A percentile compares a stretch with the other conserved stretches of the same genome.
These are phyloP conservation scores for Globisporangium irregulare DNA, from an alignment of 352 stramenopile species.

Conservation along the genomic window DNA sequence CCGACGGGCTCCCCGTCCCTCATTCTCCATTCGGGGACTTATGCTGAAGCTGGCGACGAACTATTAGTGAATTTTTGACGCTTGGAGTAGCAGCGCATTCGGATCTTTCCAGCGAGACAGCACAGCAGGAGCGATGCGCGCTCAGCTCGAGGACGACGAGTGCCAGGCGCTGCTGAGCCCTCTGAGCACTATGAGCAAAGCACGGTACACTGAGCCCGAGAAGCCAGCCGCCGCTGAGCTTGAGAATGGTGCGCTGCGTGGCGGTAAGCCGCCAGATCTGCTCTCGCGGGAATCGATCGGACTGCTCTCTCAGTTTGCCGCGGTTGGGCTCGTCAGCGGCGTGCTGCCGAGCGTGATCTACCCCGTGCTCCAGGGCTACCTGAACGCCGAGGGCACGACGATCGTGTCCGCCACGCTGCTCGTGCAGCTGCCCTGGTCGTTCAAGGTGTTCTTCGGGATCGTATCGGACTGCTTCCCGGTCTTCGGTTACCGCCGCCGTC, in stretches of 20 bases:
- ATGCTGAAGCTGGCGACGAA: background rate
- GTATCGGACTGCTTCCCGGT: slow-evolving; percentile 65
- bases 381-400: slow-evolving; percentile 54
- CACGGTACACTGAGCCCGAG: background rate
- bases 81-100: background rate
- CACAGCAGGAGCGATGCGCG: slow-evolving; percentile 9
- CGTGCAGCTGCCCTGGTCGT: slow-evolving; percentile 55
- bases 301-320: slow-evolving; percentile 48
- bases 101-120: background rate
- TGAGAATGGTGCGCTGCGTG: slow-evolving; percentile 31
- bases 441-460: slow-evolving; percentile 59
- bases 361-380: slow-evolving; percentile 52
- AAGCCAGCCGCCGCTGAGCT: background rate
- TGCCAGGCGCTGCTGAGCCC: slow-evolving; percentile 12
- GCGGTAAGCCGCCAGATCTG: slow-evolving; percentile 29
- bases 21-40: background rate
- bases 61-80: background rate
- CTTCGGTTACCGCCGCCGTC: slow-evolving; percentile 43
- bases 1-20: background rate
- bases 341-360: slow-evolving; percentile 48
- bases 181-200: background rate
- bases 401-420: slow-evolving; percentile 45
- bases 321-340: slow-evolving; percentile 47
- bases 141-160: slow-evolving; percentile 10
- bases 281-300: slow-evolving; percentile 31